These are phyloP conservation scores for Aspergillus mulundensis DNA, from an alignment of 495 filamentous ascomycete genomes.

Conservation along the genomic window DNA sequence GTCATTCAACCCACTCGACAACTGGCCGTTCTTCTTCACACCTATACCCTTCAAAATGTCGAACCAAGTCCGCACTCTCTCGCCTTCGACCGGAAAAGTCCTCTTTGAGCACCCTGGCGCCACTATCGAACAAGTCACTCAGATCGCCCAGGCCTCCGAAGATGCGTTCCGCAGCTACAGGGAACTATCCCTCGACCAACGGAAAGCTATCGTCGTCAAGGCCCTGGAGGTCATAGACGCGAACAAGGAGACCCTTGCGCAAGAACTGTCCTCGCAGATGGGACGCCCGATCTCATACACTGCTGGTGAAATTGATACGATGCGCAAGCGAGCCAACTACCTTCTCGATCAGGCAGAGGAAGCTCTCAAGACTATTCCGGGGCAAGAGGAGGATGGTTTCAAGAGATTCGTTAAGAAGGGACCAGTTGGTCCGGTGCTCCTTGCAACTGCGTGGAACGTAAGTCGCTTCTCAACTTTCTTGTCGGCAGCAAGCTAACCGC, in stretches of 20 bases:
- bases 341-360: constrained; percentile 75
- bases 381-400: constrained; percentile 79
- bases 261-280: constrained; percentile 89
- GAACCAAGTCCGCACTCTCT: constrained; percentile 84
- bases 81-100: constrained; percentile 76
- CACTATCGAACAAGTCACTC: constrained; percentile 60
- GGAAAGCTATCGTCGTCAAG: constrained; percentile 73
- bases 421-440: constrained; percentile 76
- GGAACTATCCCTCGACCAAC: constrained; percentile 57
- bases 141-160: constrained; percentile 60
- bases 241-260: constrained; percentile 70
- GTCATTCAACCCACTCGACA: neutral
- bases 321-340: constrained; percentile 77
- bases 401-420: constrained; percentile 82
- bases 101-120: constrained; percentile 77
- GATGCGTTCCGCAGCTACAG: constrained; percentile 69
- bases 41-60: constrained; percentile 54
- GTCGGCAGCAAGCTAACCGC: neutral
- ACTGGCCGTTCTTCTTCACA: neutral
- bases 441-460: constrained; percentile 95
- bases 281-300: constrained; percentile 87
- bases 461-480: constrained; percentile 24
- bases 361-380: constrained; percentile 59
- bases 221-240: constrained; percentile 65
- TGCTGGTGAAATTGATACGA: constrained; percentile 76